Base-by-base conservation (phyloP, 139 green algal species). In the Bryopsis sp. region DNA sequence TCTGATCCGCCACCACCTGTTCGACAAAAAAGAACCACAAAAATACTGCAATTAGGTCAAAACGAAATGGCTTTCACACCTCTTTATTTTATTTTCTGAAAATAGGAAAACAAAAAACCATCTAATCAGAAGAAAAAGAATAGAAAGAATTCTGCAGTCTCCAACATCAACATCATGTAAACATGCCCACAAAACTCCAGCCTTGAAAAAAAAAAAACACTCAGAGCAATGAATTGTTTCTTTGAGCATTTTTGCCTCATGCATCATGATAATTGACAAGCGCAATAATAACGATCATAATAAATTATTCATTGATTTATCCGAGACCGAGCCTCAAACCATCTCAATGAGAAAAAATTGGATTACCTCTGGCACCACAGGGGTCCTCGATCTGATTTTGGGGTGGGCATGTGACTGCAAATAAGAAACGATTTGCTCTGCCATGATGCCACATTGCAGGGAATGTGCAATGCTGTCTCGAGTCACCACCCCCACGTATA, bases 401-500 rank as follows among this genome's bases (percentile, higher is more conserved):
- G 81, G 81, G 76, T 94, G 86, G 1, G 85, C 81, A 48, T 92
- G 86, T 38, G 84, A 66, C 8, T 74, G 72, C 76, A 95, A 69
- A 75, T 87, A 95, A 31, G 39, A 35, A 24, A 90, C 74, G 11
- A 94, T 80, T 39, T 88, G 78, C 2, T 86, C 81, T 0, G 85
- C 79, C 24, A 59, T 75, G 31, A 93, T 76, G 48, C 86, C 86
- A 19, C 59, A 65, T 5, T 68, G 71, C 26, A 97, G 81, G 0
- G 90, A 86, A 0, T 32, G 39, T 34, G 75, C 72, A 31, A 90
- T 80, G 64, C 67, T 85, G 58, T 96, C 87, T 0, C 86, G 76
- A 1, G 84, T 93, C 34, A 97, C 74, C 24, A 74, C 84, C 60
- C 89, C 89, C 32, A 97, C 87, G 78, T 89, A 91, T 64, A 95